These are phyloP conservation scores for Solanum chiquidenum DNA, from an alignment of 257 asterid species.

Conservation along the genomic window DNA sequence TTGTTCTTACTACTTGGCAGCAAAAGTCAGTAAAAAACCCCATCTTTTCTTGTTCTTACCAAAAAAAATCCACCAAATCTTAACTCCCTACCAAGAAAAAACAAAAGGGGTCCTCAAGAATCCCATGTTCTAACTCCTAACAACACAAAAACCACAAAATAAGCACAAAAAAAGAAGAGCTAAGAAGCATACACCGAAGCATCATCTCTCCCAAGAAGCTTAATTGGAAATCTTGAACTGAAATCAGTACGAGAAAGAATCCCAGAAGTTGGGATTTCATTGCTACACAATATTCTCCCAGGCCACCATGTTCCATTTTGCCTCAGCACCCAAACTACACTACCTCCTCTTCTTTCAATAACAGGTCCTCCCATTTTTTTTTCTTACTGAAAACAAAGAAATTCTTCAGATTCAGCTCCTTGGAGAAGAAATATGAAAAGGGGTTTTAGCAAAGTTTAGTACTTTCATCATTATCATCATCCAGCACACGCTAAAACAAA, in stretches of 20 bases:
- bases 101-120: not conserved
- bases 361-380: not conserved
- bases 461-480: not conserved
- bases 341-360: conserved; percentile 8
- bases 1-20: not conserved
- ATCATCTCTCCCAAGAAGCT: conserved; percentile 18
- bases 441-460: not conserved
- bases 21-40: not conserved
- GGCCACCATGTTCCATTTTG: conserved; percentile 22
- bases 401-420: not conserved
- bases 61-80: not conserved
- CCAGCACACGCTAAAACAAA: not conserved
- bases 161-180: not conserved
- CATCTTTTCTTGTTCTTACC: not conserved
- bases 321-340: conserved; percentile 22
- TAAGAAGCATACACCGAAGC: conserved; percentile 22
- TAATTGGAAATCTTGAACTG: conserved; percentile 8
- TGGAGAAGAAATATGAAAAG: not conserved
- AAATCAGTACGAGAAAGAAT: not conserved
- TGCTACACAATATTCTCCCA: conserved; percentile 3
- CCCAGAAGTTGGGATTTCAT: not conserved
- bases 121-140: not conserved
- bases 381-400: not conserved
- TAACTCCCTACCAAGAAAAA: not conserved
- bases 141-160: not conserved